Evolutionary conservation across 2,329 filamentous ascomycete species (phyloP), one percentile per base, ranked within the genome.

Genomic region (Verticillium nonalfalfae): DNA sequence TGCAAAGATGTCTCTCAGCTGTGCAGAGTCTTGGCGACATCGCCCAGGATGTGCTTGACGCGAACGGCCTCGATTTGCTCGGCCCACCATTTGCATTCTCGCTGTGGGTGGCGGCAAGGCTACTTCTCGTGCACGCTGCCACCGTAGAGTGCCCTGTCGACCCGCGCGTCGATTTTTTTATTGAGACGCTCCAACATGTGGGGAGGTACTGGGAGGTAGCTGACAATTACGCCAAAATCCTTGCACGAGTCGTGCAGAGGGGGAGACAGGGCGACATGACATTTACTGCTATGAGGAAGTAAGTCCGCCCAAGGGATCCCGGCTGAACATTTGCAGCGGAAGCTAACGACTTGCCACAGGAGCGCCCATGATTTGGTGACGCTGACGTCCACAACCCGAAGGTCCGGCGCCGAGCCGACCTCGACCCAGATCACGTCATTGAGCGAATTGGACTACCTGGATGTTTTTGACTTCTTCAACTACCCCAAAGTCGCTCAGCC

Each of bases 401-500:
- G 68, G 10, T 76, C 76, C 0, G 74, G 74, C 3, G 39, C 77
- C 0, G 75, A 78, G 33, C 72, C 71, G 3, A 76, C 73, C 4
- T 74, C 75, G 15, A 75, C 75, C 0, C 75, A 76, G 52, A 66
- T 71, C 1, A 73, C 74, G 4, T 74, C 76, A 0, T 69, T 76
- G 4, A 73, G 69, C 63, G 77, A 79, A 61, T 69, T 79, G 2
- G 77, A 79, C 62, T 75, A 73, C 55, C 76, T 79, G 21, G 76
- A 79, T 33, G 71, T 79, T 3, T 79, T 79, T 55, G 77, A 78
- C 64, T 79, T 79, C 61, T 79, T 79, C 67, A 78, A 79, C 31
- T 76, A 75, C 52, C 77, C 77, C 13, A 75, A 74, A 18, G 61
- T 74, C 1, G 60, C 68, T 1, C 67, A 70, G 35, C 61, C 68